A percentile compares a stretch with the other conserved stretches of the same genome.
Evolutionary conservation across 1,139 yeast species (phyloP).

Genomic region (Wickerhamomyces sp.): DNA sequence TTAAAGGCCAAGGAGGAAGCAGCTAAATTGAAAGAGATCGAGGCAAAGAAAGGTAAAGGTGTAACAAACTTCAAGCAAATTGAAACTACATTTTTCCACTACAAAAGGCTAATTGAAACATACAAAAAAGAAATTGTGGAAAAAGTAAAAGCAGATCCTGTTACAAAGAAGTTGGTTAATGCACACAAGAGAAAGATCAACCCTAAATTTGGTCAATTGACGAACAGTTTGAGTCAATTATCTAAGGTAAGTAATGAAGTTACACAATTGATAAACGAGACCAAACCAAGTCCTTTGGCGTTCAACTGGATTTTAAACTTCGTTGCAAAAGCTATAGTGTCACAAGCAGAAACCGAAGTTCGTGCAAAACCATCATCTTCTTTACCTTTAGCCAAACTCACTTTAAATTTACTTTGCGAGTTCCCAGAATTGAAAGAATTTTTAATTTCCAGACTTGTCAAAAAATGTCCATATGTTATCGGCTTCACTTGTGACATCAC

Average conservation of each 20-base stretch:
- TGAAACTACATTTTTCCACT: constrained; percentile 42
- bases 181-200: constrained; percentile 67
- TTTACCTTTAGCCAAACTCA: constrained; percentile 68
- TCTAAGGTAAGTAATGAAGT: constrained; percentile 47
- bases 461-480: constrained; percentile 84
- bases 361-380: constrained; percentile 77
- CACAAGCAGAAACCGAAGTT: constrained; percentile 92
- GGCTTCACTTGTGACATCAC: constrained; percentile 73
- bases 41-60: constrained; percentile 18
- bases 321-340: constrained; percentile 76
- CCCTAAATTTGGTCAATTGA: constrained; percentile 88
- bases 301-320: constrained; percentile 74
- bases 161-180: constrained; percentile 33
- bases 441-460: constrained; percentile 75
- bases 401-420: constrained; percentile 46
- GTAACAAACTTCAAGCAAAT: constrained; percentile 37
- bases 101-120: constrained; percentile 49
- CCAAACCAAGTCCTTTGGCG: constrained; percentile 44
- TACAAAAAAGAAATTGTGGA: constrained; percentile 57
- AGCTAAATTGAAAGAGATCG: constrained; percentile 8
- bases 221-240: constrained; percentile 63
- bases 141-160: constrained; percentile 42
- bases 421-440: constrained; percentile 66
- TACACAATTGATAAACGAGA: constrained; percentile 39
- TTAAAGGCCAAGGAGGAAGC: constrained; percentile 10